phyloP scores from a whole-genome alignment of 2,329 filamentous ascomycete genomes.

The Apiospora arundinis region DNA sequence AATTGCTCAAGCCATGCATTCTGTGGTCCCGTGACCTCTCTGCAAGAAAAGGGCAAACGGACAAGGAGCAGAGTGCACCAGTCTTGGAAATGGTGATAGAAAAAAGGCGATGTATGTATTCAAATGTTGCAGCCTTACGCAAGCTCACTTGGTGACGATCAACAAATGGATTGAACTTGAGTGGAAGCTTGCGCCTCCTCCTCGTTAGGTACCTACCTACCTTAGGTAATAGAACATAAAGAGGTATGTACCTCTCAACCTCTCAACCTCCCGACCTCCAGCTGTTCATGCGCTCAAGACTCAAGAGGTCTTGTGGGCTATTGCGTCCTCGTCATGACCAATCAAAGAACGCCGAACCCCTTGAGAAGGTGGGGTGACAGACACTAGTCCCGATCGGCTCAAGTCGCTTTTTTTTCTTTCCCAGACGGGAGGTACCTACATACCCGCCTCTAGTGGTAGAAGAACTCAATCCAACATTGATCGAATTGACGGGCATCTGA shows the following conservation, averaged over 20 bases:
- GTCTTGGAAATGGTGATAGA: neutral
- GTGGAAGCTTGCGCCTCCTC: slow-evolving; percentile 14
- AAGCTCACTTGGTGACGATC: slow-evolving; percentile 10
- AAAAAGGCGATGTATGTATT: neutral
- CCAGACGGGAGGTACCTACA: neutral
- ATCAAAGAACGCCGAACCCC: neutral
- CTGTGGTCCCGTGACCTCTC: neutral
- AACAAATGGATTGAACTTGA: neutral
- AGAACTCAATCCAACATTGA: neutral
- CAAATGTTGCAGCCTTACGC: neutral
- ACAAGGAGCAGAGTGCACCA: neutral
- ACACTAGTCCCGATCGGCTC: neutral
- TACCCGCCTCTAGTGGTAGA: neutral
- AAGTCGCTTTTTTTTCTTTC: neutral
- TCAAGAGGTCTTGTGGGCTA: neutral
- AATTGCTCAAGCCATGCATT: neutral
- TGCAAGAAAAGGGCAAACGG: neutral
- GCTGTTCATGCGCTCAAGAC: no score
- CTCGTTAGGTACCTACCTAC: neutral
- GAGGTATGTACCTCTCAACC: no score
- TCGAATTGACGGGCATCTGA: no score
- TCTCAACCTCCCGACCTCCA: no score
- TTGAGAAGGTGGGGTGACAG: neutral
- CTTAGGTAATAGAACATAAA: no score
- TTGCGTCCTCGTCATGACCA: neutral